Evolutionary conservation across 2,329 filamentous ascomycete genomes (phyloP), one percentile per base, ranked within the genome.

Genomic region (Aspergillus sp.): DNA sequence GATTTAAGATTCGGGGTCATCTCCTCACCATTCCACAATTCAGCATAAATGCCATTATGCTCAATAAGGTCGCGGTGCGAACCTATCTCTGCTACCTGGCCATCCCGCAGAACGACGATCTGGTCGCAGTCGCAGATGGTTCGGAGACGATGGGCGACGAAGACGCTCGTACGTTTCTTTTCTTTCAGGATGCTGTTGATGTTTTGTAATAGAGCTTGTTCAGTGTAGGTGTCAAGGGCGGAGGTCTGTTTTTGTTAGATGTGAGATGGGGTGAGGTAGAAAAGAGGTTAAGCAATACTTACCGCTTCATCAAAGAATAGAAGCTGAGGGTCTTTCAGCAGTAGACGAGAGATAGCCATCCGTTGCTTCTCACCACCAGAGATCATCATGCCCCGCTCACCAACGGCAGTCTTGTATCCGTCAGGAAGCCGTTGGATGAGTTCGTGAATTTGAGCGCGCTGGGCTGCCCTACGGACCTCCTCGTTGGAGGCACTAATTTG

Each of bases 351-450:
- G 27, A 96, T 81, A 0, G 91, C 91, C 7, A 96, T 73, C 3
- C 90, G 81, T 69, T 96, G 90, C 68, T 96, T 96, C 71, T 96
- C 91, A 30, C 90, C 90, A 2, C 88, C 90, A 1, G 87, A 94
- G 40, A 96, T 95, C 90, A 96, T 96, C 80, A 96, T 83, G 1
- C 90, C 90, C 41, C 91, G 80, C 72, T 96, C 91, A 45, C 91
- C 91, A 28, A 97, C 93, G 67, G 85, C 89, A 19, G 93, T 97
- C 26, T 83, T 71, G 65, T 97, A 95, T 10, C 88, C 88, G n/a
- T 90, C 84, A 1, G 88, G 88, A 64, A 94, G 83, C n/a, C 73
- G 74, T 46, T 79, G 73, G 50, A 95, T 84, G 44, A 85, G 88
- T 40, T 93, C 83, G 66, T 96, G 85, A 48, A 98, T 88, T 47